phyloP scores from a whole-genome alignment of 106 monocot species.

The Allium cepa region DNA sequence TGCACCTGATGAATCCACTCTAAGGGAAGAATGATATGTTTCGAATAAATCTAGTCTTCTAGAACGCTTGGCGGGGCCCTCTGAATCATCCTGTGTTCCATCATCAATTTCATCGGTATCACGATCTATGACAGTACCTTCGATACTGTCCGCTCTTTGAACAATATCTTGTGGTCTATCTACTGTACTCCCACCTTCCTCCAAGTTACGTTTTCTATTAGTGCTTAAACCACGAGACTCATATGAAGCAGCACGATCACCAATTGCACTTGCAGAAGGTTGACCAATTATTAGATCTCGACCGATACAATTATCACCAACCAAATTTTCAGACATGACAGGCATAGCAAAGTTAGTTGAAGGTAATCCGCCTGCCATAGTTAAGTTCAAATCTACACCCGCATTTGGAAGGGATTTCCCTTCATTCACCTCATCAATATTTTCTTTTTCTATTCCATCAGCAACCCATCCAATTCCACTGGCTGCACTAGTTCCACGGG shows the following conservation, averaged over 20 bases:
- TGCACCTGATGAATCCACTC: slow-evolving; percentile 59
- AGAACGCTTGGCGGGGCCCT: slow-evolving; percentile 48
- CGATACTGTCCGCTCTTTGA: slow-evolving; percentile 79
- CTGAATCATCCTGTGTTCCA: slow-evolving; percentile 57
- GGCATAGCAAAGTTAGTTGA: slow-evolving; percentile 41
- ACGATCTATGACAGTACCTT: slow-evolving; percentile 85
- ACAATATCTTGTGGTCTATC: slow-evolving; percentile 78
- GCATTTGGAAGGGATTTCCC: slow-evolving; percentile 65
- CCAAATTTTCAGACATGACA: slow-evolving; percentile 30
- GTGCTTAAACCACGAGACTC: slow-evolving; percentile 96
- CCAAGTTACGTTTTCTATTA: slow-evolving; percentile 56
- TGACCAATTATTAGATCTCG: slow-evolving; percentile 93
- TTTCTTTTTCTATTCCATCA: slow-evolving; percentile 54
- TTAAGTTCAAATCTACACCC: slow-evolving; percentile 83
- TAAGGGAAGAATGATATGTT: slow-evolving; percentile 24
- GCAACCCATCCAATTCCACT: slow-evolving; percentile 79
- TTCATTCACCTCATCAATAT: slow-evolving; percentile 23
- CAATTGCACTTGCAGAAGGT: slow-evolving; percentile 97
- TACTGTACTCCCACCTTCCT: slow-evolving; percentile 98
- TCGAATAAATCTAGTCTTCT: slow-evolving; percentile 56
- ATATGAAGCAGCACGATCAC: slow-evolving; percentile 91
- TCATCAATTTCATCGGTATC: slow-evolving; percentile 91
- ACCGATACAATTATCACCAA: slow-evolving; percentile 52
- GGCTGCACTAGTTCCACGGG: slow-evolving; percentile 85
- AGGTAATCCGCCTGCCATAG: slow-evolving; percentile 74